Base-by-base conservation (phyloP, 169 alveolate species). In the Amoebophrya sp. region DNA sequence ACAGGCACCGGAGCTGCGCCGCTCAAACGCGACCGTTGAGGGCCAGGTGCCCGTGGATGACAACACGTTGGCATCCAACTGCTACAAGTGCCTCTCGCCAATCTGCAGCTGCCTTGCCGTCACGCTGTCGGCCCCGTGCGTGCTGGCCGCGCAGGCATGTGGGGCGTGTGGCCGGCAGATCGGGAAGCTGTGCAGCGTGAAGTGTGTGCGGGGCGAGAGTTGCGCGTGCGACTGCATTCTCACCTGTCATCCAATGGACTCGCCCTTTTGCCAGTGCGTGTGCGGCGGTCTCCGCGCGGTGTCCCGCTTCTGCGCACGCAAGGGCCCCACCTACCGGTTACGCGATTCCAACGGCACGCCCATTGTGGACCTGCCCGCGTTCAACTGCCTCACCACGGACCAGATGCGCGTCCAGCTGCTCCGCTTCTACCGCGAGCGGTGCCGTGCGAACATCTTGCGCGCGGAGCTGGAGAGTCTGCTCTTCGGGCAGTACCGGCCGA, bases 161-260 rank as follows among this genome's bases (percentile, higher is more conserved):
- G 83, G 83, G 35, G 83, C 1, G 10, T 2, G 35, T n/a, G 1
- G 7, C 29, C 18, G 66, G 29, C 66, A 47, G 18, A 18, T 66
- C 39, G 1, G 83, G 32, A n/a, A 25, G 29, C 83, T n/a, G 12
- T 66, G 83, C 83, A 25, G 32, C 32, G 29, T 66, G 35, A 7
- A 25, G 35, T 66, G 83, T 25, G 38, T 66, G 38, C 83, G 38
- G 32, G 83, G 83, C 7, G 32, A 2, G 35, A 18, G 32, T 3
- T 66, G 83, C 32, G 83, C 83, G 35, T 66, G 83, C 83, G 83
- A 66, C 83, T 66, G 83, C 83, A n/a, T 66, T n/a, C 10, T 66
- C 32, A 18, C 39, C 83, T 66, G 83, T 25, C 83, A 66, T 25
- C 83, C 83, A 25, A 3, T 7, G 38, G 10, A 18, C 18, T 66